Percentiles rank a stretch among this genome's conserved stretches.
phyloP scores from a whole-genome alignment of 768 basidiomycete species.

The Mycena rosella region DNA sequence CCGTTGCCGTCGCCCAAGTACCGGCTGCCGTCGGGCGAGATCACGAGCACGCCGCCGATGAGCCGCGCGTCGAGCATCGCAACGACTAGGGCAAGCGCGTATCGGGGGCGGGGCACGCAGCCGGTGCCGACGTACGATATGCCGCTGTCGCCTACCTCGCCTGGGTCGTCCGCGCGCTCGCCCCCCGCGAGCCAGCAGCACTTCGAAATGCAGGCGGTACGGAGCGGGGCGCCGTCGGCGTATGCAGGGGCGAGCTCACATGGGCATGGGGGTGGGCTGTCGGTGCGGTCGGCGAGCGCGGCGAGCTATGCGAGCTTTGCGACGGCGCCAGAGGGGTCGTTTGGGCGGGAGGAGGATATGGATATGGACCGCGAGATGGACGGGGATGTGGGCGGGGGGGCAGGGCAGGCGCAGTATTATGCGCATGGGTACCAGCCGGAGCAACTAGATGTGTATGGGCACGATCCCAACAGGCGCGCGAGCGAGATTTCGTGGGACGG shows the following conservation, averaged over 20 bases:
- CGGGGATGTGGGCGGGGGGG: constrained; percentile 15
- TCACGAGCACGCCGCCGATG: constrained; percentile 56
- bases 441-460: constrained; percentile 44
- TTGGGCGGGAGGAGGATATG: constrained; percentile 24
- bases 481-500: constrained; percentile 56
- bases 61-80: constrained; percentile 54
- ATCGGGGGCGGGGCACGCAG: constrained; percentile 48
- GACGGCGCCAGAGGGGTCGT: constrained; percentile 60
- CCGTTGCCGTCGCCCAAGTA: constrained; percentile 68
- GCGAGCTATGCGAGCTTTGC: constrained; percentile 56
- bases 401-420: neutral
- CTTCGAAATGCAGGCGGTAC: constrained; percentile 33
- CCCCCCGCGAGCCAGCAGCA: constrained; percentile 27
- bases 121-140: constrained; percentile 36
- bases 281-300: constrained; percentile 52
- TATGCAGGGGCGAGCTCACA: constrained; percentile 36
- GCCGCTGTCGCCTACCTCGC: constrained; percentile 30
- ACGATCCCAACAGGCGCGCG: constrained; percentile 41
- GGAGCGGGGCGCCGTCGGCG: constrained; percentile 22
- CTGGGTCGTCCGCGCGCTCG: constrained; percentile 5
- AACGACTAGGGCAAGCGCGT: constrained; percentile 38
- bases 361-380: constrained; percentile 15
- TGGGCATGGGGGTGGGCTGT: constrained; percentile 22
- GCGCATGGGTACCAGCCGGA: constrained; percentile 40
- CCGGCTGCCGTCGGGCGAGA: constrained; percentile 59